Base-by-base conservation (phyloP, 345 rosid genomes). In the Balakata baccata region DNA sequence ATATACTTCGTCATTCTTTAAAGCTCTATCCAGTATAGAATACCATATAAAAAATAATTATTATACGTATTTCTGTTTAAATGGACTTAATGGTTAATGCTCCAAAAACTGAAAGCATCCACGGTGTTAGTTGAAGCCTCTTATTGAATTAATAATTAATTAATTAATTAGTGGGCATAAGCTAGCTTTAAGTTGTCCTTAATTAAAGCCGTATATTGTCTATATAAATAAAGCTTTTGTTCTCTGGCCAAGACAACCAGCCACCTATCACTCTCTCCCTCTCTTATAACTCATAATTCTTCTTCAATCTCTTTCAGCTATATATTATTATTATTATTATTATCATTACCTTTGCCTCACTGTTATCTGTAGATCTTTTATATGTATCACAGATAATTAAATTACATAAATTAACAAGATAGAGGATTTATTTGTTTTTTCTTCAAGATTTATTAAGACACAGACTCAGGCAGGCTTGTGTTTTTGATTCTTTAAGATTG, bases 51-150 rank as follows among this genome's bases (percentile, higher is more conserved):
- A n/a, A n/a, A n/a, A n/a, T n/a, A n/a, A n/a, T n/a, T n/a, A n/a
- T n/a, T n/a, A n/a, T n/a, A n/a, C n/a, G n/a, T n/a, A n/a, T n/a
- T n/a, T n/a, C n/a, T n/a, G n/a, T n/a, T n/a, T n/a, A n/a, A n/a
- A n/a, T 20, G 34, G 22, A 57, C 20, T 29, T 29, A 29, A 1
- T 29, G 1, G 34, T 29, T 29, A 29, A 29, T 29, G 2, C 34
- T n/a, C 34, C 34, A 1, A 29, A 29, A 29, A 6, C 13, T 17
- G 0, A 3, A 13, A 39, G 76, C 76, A 63, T 73, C 76, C 76
- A 52, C 76, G 63, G 41, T 64, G 60, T 72, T 72, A 64, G 69
- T 64, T 63, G 52, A 61, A 37, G 3, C 13, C n/a, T 14, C 16
- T 22, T 25, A 52, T 52, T 14, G 17, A 0, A 52, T 52, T 52